A percentile compares a stretch with the other conserved stretches of the same genome.
Conservation (phyloP, 75 land plant genomes). For the Sequoiadendron giganteum region DNA sequence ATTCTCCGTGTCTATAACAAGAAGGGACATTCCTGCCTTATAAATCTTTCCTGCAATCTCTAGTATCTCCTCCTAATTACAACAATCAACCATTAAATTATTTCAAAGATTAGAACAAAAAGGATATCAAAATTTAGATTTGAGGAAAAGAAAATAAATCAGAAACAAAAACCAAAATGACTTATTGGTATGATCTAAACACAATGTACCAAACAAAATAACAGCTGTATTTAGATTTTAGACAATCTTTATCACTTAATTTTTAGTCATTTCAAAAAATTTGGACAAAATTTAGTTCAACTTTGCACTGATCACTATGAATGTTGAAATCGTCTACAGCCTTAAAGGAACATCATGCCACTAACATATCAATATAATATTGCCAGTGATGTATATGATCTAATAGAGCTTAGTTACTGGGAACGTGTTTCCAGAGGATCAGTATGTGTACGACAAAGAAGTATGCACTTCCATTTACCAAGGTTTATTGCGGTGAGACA, state of each 20-base stretch:
- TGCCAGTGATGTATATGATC: neutral
- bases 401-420: neutral
- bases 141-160: neutral
- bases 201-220: neutral
- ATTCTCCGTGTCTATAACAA: constrained; percentile 98
- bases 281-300: neutral
- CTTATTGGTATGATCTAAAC: neutral
- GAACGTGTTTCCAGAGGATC: neutral
- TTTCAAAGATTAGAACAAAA: neutral
- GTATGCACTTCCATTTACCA: neutral
- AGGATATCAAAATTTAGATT: neutral
- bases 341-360: neutral
- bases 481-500: neutral
- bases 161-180: neutral
- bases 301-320: neutral
- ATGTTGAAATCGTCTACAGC: neutral
- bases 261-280: neutral
- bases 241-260: neutral
- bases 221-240: neutral
- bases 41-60: constrained; percentile 97
- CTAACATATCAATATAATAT: neutral
- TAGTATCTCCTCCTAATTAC: constrained; percentile 82
- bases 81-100: neutral
- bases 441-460: neutral
- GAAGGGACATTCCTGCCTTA: constrained; percentile 97